Base-by-base conservation (phyloP, 2,329 filamentous ascomycete species). In the Decorospora gaudefroyi region DNA sequence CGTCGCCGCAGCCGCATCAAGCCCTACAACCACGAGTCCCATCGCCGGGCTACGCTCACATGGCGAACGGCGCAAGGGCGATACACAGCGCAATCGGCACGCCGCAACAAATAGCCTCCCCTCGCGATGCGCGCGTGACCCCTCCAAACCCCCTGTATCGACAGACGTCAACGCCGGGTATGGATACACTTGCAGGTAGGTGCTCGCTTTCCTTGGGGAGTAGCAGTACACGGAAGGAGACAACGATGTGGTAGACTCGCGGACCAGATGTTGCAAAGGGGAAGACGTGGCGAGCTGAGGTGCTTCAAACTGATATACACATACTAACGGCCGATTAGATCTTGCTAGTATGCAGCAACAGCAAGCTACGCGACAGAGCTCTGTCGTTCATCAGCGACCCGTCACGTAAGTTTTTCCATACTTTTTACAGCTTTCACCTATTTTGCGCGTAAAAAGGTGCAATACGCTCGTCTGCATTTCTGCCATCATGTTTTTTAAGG, bases 121-220 rank as follows among this genome's bases (percentile, higher is more conserved):
- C 65, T 6, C 65, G 57, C 46, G 65, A 67, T 47, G 55, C 65
- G 52, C 59, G 59, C 51, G 61, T 66, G 48, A 65, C 62, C 3
- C 59, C 70, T 12, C 63, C 66, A n/a, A 59, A 67, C 15, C 62
- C 58, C 18, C 35, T 68, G 23, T 69, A 69, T 48, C 66, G 73
- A 6, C 69, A 72, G 27, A 64, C 69, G 1, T 77, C 74, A 16
- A 76, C 72, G 11, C 70, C 73, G 19, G 69, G 73, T 31, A 76
- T 77, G 72, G 75, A 77, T 42, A 72, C 73, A 44, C 57, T 77
- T 42, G 73, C 75, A 59, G 74, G 74, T 76, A 58, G 55, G 60
- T 57, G 26, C 41, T 29, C 13, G 29, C 36, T 42, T 42, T 46
- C 43, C 63, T 64, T 16, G 23, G 18, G 5, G 15, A 16, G 15